These are phyloP conservation scores for Eurotiales sp. DNA, from an alignment of 2,329 filamentous ascomycete genomes.

Conservation along the genomic window DNA sequence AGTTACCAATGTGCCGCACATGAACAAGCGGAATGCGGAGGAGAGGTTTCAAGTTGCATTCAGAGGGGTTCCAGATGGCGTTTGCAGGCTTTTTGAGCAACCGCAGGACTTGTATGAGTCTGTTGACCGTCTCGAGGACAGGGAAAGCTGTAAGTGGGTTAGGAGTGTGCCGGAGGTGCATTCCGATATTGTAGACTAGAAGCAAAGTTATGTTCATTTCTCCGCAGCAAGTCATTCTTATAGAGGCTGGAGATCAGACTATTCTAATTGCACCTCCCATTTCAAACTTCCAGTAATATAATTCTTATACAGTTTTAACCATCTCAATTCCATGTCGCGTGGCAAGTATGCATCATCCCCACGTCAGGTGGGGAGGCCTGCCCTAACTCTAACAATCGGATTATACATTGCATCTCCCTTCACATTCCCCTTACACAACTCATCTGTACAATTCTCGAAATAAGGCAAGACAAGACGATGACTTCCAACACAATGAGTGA, in stretches of 20 bases:
- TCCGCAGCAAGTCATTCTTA: too few species aligned
- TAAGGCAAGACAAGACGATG: too few species aligned
- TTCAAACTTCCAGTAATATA: too few species aligned
- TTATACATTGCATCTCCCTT: too few species aligned
- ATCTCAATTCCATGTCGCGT: too few species aligned
- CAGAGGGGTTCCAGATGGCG: slow-evolving; percentile 61
- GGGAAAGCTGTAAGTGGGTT: not conserved
- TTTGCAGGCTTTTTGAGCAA: slow-evolving; percentile 81
- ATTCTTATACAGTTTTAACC: too few species aligned
- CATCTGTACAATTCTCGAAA: too few species aligned
- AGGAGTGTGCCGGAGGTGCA: not conserved
- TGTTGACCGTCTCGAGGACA: slow-evolving; percentile 26
- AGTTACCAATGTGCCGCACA: slow-evolving; percentile 70
- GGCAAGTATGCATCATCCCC: slow-evolving; percentile 6
- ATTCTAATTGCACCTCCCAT: too few species aligned
- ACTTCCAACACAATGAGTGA: slow-evolving; percentile 31
- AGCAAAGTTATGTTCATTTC: too few species aligned
- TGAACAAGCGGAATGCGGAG: slow-evolving; percentile 69
- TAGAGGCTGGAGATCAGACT: too few species aligned
- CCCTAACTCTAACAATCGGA: too few species aligned
- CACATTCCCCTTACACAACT: too few species aligned
- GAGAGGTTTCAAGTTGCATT: slow-evolving; percentile 82
- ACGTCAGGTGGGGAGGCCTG: slow-evolving; percentile 5
- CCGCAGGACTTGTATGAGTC: slow-evolving; percentile 57
- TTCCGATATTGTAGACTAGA: not conserved